Base-by-base conservation (phyloP, 163 green algal species). In the Chlamydomonas reinhardtii region DNA sequence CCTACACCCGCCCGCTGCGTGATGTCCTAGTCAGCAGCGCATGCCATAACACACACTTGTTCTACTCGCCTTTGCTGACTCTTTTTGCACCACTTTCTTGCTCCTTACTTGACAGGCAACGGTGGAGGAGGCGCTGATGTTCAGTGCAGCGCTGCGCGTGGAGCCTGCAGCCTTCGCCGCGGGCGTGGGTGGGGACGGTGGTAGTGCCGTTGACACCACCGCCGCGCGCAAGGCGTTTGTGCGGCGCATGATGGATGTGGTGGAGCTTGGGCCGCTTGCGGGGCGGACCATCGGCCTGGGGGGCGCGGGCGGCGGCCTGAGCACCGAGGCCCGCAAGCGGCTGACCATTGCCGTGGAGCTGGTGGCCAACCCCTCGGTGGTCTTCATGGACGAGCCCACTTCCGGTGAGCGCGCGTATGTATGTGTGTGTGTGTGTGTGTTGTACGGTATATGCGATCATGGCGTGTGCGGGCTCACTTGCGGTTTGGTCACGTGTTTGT, bases 291-390 rank as follows among this genome's bases (percentile, higher is more conserved):
- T 96, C 25, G 92, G 93, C 48, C 5, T 66, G 77, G 69, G 54
- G 31, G 56, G 35, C 35, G 70, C 79, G 25, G 83, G 87, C 32
- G 72, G 69, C 39, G 90, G 90, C 12, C 86, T 94, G 25, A 88
- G n/a, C 73, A 82, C 74, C 35, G 89, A 94, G 84, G 77, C 91
- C 69, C 79, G 87, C 74, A 93, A 93, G 91, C 82, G 90, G 24
- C 74, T 91, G 25, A 95, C 89, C 43, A 96, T 98, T 65, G 96
- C 93, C 0, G 92, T 96, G 35, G 94, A 97, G 91, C 88, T 98
- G 59, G 87, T 96, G 19, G 77, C 89, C 65, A 91, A 93, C 79
- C 92, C 94, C 0, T 82, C 61, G 20, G 76, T 96, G 6, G 65
- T 96, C 27, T 95, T 95, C 73, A 81, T 97, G 62, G 90, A 97